These are phyloP conservation scores for Saccharomycopsis guyanensis DNA, from an alignment of 805 yeast species.

Conservation along the genomic window DNA sequence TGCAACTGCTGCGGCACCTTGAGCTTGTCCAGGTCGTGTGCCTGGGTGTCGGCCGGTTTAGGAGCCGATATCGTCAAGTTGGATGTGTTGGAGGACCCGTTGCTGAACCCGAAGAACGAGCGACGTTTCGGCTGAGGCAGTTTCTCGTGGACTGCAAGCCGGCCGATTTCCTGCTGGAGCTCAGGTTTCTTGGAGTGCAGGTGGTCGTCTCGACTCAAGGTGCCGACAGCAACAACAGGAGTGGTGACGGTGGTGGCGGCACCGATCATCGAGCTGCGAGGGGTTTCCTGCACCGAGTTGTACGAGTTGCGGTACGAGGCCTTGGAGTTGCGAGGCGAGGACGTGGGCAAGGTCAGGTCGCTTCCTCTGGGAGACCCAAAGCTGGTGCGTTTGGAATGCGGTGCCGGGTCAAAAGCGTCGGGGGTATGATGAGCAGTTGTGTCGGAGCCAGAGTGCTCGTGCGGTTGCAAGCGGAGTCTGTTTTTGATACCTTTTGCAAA, in stretches of 20 bases:
- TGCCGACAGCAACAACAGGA: conserved; percentile 11
- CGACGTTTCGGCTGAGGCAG: conserved; percentile 11
- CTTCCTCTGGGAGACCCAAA: no score
- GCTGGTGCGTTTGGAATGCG: no score
- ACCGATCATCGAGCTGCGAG: conserved; percentile 2
- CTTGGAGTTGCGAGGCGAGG: not conserved
- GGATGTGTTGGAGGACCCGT: not conserved
- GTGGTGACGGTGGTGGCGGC: conserved; percentile 10
- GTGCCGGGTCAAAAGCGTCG: not conserved
- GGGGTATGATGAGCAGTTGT: not conserved
- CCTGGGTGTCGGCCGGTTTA: not conserved
- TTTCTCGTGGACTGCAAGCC: not conserved
- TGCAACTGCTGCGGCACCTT: conserved; percentile 10
- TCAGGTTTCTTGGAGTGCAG: conserved; percentile 3
- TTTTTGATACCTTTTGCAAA: conserved; percentile 17
- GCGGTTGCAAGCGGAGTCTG: conserved; percentile 2
- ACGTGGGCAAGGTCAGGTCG: not conserved
- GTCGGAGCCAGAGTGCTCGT: not conserved
- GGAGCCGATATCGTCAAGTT: conserved; percentile 14
- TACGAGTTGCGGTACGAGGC: not conserved
- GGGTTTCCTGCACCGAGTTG: not conserved
- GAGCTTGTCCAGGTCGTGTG: not conserved
- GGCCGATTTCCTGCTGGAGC: conserved; percentile 14
- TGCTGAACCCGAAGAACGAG: conserved; percentile 12
- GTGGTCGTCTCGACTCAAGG: conserved; percentile 6